Percentiles rank a stretch among this genome's conserved stretches.
Conservation (phyloP, 2,329 filamentous ascomycete genomes). For the Pestalotiopsis sp. region DNA sequence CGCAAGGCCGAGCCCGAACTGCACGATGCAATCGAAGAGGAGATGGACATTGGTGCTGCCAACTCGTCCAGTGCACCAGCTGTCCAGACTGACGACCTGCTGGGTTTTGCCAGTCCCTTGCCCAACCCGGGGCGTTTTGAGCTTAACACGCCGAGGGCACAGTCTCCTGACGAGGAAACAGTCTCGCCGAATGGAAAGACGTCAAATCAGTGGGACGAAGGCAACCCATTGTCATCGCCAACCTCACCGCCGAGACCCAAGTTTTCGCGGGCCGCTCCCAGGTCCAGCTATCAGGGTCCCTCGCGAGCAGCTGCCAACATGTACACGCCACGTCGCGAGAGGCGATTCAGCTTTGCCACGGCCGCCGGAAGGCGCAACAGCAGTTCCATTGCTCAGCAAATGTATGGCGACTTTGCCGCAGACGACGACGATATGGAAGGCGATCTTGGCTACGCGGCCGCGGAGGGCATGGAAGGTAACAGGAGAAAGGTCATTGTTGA, state of each 20-base stretch:
- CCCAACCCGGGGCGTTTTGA: conserved; percentile 79
- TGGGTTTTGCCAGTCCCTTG: conserved; percentile 68
- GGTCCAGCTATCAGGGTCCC: conserved; percentile 45
- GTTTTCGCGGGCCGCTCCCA: conserved; percentile 17
- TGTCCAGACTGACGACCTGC: conserved; percentile 64
- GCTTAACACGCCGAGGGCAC: conserved; percentile 51
- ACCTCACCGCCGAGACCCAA: conserved; percentile 18
- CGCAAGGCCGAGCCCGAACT: conserved; percentile 59
- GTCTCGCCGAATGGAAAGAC: conserved; percentile 22
- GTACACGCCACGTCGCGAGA: conserved; percentile 51
- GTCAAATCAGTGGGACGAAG: conserved; percentile 31
- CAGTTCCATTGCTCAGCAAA: conserved; percentile 55
- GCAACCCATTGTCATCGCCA: conserved; percentile 10
- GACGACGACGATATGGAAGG: conserved; percentile 83
- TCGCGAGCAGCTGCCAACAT: conserved; percentile 43
- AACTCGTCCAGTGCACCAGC: conserved; percentile 54
- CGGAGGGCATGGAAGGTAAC: conserved; percentile 90
- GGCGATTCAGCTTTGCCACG: conserved; percentile 58
- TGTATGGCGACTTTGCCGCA: conserved; percentile 45
- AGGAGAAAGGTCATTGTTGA: conserved; percentile 96
- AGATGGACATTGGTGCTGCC: conserved; percentile 86
- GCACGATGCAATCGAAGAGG: conserved; percentile 67
- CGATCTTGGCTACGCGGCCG: conserved; percentile 91
- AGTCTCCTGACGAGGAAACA: conserved; percentile 40
- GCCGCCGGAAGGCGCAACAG: conserved; percentile 49